These are phyloP conservation scores for Solanum rostratum DNA, from an alignment of 257 asterid genomes.

Conservation along the genomic window DNA sequence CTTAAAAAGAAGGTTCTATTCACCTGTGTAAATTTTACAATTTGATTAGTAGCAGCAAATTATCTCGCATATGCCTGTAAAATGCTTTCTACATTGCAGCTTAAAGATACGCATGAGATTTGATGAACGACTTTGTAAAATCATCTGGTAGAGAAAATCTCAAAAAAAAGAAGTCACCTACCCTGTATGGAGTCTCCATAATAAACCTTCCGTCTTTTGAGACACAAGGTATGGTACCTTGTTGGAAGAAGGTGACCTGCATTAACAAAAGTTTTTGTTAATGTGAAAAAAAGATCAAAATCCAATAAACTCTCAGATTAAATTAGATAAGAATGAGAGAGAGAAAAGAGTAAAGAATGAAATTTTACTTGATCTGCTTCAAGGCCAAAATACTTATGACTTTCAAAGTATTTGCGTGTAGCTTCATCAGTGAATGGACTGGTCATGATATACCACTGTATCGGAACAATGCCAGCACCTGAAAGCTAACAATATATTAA, in stretches of 20 bases:
- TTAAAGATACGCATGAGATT: background rate
- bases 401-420: slow-evolving; percentile 75
- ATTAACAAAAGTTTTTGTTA: slow-evolving; percentile 10
- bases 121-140: background rate
- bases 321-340: background rate
- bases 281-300: slow-evolving; percentile 9
- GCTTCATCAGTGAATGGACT: slow-evolving; percentile 95
- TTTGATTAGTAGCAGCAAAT: background rate
- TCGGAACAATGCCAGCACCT: slow-evolving; percentile 50
- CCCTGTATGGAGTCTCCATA: slow-evolving; percentile 88
- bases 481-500: background rate
- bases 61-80: background rate
- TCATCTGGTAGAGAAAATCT: background rate
- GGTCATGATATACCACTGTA: slow-evolving; percentile 97
- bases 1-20: background rate
- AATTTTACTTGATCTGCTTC: slow-evolving; percentile 76
- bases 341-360: background rate
- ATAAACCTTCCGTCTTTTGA: slow-evolving; percentile 84
- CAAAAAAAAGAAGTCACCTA: slow-evolving; percentile 24
- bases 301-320: background rate
- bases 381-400: slow-evolving; percentile 88
- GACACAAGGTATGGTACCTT: slow-evolving; percentile 93
- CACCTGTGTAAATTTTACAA: background rate
- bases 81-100: background rate
- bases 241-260: slow-evolving; percentile 94